Conservation (phyloP, 345 rosid species). For the Angophora floribunda region DNA sequence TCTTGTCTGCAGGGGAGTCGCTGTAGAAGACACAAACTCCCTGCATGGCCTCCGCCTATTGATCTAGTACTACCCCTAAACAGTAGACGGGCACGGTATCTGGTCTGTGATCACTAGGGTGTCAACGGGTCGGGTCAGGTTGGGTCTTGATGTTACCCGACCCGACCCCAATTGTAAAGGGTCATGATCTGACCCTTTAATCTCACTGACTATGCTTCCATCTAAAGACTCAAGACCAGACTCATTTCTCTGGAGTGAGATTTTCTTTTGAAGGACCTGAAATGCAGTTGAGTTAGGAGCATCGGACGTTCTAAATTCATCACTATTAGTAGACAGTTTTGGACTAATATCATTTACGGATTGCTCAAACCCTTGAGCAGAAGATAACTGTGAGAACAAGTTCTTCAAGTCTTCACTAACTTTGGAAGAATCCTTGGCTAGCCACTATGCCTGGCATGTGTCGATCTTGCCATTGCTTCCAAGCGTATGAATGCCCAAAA, state of each 20-base stretch:
- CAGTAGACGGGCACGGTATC: slow-evolving; percentile 28
- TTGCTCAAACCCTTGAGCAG: slow-evolving; percentile 56
- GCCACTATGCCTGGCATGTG: too few relatives aligned
- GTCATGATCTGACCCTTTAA: too few relatives aligned
- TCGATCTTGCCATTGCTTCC: too few relatives aligned
- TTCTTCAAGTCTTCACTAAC: slow-evolving; percentile 59
- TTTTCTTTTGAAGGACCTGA: slow-evolving; percentile 49
- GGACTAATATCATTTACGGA: slow-evolving; percentile 52
- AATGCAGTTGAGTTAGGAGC: slow-evolving; percentile 34
- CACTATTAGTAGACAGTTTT: slow-evolving; percentile 30
- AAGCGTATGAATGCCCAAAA: too few relatives aligned
- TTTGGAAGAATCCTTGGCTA: slow-evolving; percentile 62
- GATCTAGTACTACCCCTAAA: slow-evolving; percentile 17
- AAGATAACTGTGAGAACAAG: slow-evolving; percentile 68
- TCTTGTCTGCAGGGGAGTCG: neutral
- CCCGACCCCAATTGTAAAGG: too few relatives aligned
- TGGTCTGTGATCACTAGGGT: slow-evolving; percentile 25
- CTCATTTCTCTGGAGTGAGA: slow-evolving; percentile 83
- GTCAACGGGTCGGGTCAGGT: too few relatives aligned
- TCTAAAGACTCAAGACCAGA: slow-evolving; percentile 65
- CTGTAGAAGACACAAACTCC: neutral
- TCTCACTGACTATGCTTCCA: slow-evolving; percentile 64
- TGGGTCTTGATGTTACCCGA: too few relatives aligned
- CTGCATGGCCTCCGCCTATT: neutral
- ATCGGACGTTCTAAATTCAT: slow-evolving; percentile 34